Evolutionary conservation across 306 rosid species (phyloP), one percentile per base, ranked within the genome.

Genomic region (Trichosanthes truncata): DNA sequence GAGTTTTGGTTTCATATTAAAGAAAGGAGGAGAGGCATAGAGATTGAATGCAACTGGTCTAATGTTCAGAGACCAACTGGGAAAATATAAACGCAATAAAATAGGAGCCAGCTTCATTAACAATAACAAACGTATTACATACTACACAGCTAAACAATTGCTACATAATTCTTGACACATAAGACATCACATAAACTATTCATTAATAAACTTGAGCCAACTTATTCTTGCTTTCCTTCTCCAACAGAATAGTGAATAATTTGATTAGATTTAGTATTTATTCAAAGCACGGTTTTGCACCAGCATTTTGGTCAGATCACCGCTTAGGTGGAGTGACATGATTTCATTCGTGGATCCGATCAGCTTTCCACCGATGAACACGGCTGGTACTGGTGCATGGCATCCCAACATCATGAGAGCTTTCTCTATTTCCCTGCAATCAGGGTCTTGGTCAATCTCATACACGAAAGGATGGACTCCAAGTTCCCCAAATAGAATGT

Each of bases 311-410:
- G 62, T 85, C 78, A 96, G 91, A 61, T 83, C 79, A 26, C 99
- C 98, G 53, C 93, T 85, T 38, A 96, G 90, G 89, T 96, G 99
- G 61, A 91, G 94, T 25, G 99, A 96, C 99, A 96, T 93, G 87
- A 96, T 85, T 85, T 96, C 98, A 74, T 96, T 96, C 48, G 99
- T 96, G 68, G 98, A 96, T 53, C 99, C 99, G 26, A 79, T 84
- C 20, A 96, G 80, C 76, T 78, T 79, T 71, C 99, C 99, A 36
- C 89, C 98, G 12, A 96, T 96, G 97, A 96, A 96, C 52, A 96
- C 98, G 0, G 96, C 97, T 0, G 99, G 99, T 9, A 96, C 86
- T 1, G 99, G 92, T 4, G 89, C 80, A 57, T 83, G 78, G 41
- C 93, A 89, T 0, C 98, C 98, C 78, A 90, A 15, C 93, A 88